phyloP scores from a whole-genome alignment of 306 rosid species.

The Lathyrus aphaca region DNA sequence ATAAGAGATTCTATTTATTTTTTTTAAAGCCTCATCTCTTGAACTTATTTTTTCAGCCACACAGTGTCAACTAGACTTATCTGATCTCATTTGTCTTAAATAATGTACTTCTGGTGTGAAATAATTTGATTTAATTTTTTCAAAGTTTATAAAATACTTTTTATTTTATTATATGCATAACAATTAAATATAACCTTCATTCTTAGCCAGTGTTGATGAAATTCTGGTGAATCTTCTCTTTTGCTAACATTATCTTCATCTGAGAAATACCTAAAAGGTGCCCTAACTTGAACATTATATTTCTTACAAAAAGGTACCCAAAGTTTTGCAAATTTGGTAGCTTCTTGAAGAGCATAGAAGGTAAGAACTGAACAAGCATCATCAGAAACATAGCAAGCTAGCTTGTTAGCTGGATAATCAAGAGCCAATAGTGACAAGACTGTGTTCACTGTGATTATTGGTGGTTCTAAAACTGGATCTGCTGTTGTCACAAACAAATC shows the following conservation, averaged over 20 bases:
- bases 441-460: too few species aligned
- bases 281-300: constrained; percentile 51
- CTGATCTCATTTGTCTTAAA: neutral
- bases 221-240: constrained; percentile 5
- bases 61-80: neutral
- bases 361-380: constrained; percentile 47
- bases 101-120: neutral
- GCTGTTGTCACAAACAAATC: too few species aligned
- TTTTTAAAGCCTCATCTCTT: too few species aligned
- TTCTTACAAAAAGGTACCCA: constrained; percentile 41
- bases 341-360: constrained; percentile 52
- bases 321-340: constrained; percentile 54
- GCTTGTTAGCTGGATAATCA: too few species aligned
- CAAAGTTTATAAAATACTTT: too few species aligned
- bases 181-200: constrained; percentile 48
- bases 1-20: neutral
- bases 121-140: neutral
- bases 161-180: too few species aligned
- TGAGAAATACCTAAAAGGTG: constrained; percentile 60
- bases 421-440: too few species aligned
- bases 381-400: too few species aligned
- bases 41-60: neutral
- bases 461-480: too few species aligned
- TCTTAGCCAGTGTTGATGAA: constrained; percentile 42
- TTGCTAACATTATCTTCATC: neutral